phyloP scores from a whole-genome alignment of 768 basidiomycete species.

The Lentinula aciculospora region DNA sequence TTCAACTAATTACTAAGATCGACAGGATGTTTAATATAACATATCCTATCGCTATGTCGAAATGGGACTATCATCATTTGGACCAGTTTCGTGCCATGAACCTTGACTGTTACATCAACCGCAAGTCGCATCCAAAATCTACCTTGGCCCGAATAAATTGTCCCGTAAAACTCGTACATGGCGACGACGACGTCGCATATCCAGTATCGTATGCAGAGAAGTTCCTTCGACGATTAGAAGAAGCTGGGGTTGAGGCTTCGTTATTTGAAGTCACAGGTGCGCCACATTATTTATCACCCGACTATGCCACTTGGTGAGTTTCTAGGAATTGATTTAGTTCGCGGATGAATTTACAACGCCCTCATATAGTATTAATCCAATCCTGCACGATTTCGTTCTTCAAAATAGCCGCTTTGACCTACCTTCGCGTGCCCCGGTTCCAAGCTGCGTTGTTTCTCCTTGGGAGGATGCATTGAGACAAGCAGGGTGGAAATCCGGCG shows the following conservation, averaged over 20 bases:
- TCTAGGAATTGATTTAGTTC: too few relatives aligned
- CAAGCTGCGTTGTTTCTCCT: neutral
- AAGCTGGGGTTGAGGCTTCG: conserved; percentile 14
- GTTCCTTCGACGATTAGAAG: conserved; percentile 15
- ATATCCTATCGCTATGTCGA: conserved; percentile 1
- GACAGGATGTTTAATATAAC: neutral
- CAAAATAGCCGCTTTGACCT: neutral
- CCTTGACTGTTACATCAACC: neutral
- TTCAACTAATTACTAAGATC: neutral
- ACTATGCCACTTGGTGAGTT: conserved; percentile 10
- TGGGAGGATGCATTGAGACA: neutral
- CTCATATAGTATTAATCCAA: conserved; percentile 5
- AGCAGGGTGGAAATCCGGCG: neutral
- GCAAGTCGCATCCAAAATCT: neutral
- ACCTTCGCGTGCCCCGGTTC: neutral
- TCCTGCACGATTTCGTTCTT: neutral
- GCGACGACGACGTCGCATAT: conserved; percentile 19
- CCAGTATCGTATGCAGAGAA: conserved; percentile 10
- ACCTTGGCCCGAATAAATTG: conserved; percentile 1
- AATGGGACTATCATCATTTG: neutral
- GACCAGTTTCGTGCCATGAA: conserved; percentile 3
- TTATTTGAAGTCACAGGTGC: conserved; percentile 13
- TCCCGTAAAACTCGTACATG: conserved; percentile 3
- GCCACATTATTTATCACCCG: conserved; percentile 15
- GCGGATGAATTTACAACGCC: too few relatives aligned